Evolutionary conservation across 2,329 filamentous ascomycete genomes (phyloP).

Genomic region (Coniella lustricola): DNA sequence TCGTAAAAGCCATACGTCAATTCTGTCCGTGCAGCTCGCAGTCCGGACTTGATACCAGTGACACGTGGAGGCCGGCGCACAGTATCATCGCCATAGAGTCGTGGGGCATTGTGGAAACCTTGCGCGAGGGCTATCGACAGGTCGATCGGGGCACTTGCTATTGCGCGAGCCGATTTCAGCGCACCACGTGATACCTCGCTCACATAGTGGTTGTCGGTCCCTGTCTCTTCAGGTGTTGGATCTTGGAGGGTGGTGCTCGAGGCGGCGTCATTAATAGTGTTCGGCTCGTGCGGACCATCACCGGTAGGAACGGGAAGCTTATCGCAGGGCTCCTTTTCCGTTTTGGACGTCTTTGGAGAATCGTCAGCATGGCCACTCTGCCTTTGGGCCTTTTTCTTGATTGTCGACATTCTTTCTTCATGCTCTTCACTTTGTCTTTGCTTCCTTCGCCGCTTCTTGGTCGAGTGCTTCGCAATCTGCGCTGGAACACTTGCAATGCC

Average conservation of each 20-base stretch:
- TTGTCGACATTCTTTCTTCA: not conserved
- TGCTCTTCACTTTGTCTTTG: conserved; percentile 22
- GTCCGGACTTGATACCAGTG: conserved; percentile 57
- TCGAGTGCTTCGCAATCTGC: conserved; percentile 50
- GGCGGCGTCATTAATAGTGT: conserved; percentile 8
- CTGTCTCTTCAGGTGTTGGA: conserved; percentile 21
- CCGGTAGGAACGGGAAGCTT: not conserved
- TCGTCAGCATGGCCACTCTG: conserved; percentile 16
- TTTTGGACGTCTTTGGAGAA: no score
- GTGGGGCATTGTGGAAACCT: conserved; percentile 64
- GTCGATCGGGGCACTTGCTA: conserved; percentile 53
- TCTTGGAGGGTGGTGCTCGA: conserved; percentile 13
- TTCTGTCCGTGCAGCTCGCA: conserved; percentile 54
- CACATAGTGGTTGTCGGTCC: conserved; percentile 31
- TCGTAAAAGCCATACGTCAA: conserved; percentile 59
- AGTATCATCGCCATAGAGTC: conserved; percentile 63
- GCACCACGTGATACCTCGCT: conserved; percentile 47
- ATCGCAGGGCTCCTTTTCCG: no score
- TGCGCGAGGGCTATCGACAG: conserved; percentile 56
- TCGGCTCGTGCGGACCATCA: not conserved
- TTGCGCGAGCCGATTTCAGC: conserved; percentile 41
- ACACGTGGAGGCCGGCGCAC: conserved; percentile 57
- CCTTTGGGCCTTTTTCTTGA: conserved; percentile 15
- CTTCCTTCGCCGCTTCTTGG: conserved; percentile 42
- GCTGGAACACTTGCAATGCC: conserved; percentile 60